Evolutionary conservation across 495 filamentous ascomycete genomes (phyloP).

Genomic region (Penicillium cataractarum): DNA sequence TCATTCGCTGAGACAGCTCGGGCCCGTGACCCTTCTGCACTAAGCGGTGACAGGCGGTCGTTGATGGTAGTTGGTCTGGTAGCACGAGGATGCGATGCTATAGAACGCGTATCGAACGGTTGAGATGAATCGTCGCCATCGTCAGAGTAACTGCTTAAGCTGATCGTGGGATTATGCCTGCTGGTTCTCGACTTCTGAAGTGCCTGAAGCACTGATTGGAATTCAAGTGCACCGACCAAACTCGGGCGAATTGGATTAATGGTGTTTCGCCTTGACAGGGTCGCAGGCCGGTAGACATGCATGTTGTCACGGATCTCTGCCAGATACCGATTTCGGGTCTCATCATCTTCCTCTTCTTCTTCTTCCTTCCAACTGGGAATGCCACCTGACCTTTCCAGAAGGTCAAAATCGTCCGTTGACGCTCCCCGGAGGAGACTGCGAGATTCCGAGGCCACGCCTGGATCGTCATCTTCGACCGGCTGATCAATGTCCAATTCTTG

Average conservation of each 20-base stretch:
- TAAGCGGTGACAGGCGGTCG: constrained; percentile 37
- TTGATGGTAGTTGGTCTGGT: constrained; percentile 27
- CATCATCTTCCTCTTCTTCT: constrained; percentile 64
- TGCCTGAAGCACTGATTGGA: constrained; percentile 82
- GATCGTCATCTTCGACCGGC: constrained; percentile 74
- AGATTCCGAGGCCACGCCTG: constrained; percentile 54
- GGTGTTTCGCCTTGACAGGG: constrained; percentile 70
- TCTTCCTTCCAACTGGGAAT: constrained; percentile 49
- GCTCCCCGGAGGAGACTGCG: constrained; percentile 55
- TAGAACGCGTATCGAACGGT: constrained; percentile 54
- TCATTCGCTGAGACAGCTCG: constrained; percentile 73
- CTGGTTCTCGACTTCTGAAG: constrained; percentile 78
- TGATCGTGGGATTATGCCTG: constrained; percentile 63
- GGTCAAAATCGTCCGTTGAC: constrained; percentile 68
- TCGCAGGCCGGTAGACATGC: constrained; percentile 74
- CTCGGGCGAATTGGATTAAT: constrained; percentile 87
- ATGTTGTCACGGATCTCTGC: constrained; percentile 91
- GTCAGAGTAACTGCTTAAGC: constrained; percentile 73
- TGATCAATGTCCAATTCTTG: constrained; percentile 71
- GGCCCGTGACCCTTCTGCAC: constrained; percentile 39
- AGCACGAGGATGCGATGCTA: constrained; percentile 47
- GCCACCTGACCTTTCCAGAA: constrained; percentile 66
- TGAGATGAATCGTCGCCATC: constrained; percentile 52
- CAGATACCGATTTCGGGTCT: constrained; percentile 68
- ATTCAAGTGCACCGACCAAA: constrained; percentile 91